Evolutionary conservation across 441 rosid species (phyloP), one percentile per base, ranked within the genome.

Genomic region (Euphorbia celastroides): DNA sequence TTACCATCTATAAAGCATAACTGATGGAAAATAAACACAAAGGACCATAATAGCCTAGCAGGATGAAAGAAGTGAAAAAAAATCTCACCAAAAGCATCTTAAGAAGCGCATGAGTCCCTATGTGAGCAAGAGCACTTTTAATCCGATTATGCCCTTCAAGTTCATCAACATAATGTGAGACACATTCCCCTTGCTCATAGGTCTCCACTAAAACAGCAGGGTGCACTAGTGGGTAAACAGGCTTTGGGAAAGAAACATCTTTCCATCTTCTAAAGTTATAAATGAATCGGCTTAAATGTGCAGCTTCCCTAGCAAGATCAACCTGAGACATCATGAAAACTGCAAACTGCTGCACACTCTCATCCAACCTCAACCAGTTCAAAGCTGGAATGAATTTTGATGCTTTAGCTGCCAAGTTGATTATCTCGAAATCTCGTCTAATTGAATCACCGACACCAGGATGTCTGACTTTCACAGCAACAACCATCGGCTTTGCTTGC

Each of bases 301-400:
- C 92, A 80, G 98, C 99, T 82, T 96, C 99, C 81, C 99, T 87
- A 0, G 99, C 98, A 65, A 96, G 97, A 74, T 96, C 99, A 71
- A 96, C 99, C 81, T 96, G 99, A 71, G 99, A 96, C 90, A 96
- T 74, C 99, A 92, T 96, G 77, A 89, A 96, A 71, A 90, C 97
- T 48, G 90, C 92, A 77, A 96, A 96, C 81, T 96, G 99, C 74
- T 88, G 98, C 36, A 89, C 96, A 65, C 96, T 92, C 79, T 96
- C 99, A 70, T 96, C 99, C 74, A 96, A 68, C 73, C 99, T 88
- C 81, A 92, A 77, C 99, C 99, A 92, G 54, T 84, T 90, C 76
- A 96, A 78, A 71, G 99, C 76, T 38, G 98, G 98, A 71, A 96
- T 72, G 64, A 86, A 75, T 8, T 72, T 85, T 4, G 96, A 96